Conservation (phyloP, 129 eudicot species). For the Saussurea involucrata region DNA sequence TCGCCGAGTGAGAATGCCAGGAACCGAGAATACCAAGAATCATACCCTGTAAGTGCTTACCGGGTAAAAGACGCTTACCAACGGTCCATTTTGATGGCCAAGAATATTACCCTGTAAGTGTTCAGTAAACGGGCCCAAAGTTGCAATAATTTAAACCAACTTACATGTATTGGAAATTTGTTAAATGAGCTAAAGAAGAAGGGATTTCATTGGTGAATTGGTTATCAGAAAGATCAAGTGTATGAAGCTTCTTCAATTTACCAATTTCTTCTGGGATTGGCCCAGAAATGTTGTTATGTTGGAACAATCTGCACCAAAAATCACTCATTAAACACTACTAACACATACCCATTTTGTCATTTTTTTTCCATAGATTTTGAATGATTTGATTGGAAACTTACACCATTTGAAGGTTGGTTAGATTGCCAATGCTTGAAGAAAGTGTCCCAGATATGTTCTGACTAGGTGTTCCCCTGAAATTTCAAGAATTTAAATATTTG, state of each 20-base stretch:
- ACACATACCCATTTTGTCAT: neutral
- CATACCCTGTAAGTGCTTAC: neutral
- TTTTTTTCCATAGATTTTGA: neutral
- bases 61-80: neutral
- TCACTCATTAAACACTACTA: conserved; percentile 2
- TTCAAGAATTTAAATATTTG: conserved; percentile 12
- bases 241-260: conserved; percentile 64
- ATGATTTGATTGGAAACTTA: conserved; percentile 27
- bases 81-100: neutral
- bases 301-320: conserved; percentile 56
- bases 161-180: conserved; percentile 78
- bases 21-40: neutral
- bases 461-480: conserved; percentile 79
- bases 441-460: conserved; percentile 77
- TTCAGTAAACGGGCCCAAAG: neutral
- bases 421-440: conserved; percentile 86
- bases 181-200: conserved; percentile 54
- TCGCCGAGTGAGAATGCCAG: too few species aligned
- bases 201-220: conserved; percentile 64
- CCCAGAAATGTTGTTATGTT: conserved; percentile 79
- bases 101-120: neutral
- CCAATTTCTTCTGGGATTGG: conserved; percentile 73
- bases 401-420: conserved; percentile 86
- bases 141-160: conserved; percentile 12
- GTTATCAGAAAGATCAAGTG: conserved; percentile 90